phyloP scores from a whole-genome alignment of 768 basidiomycete genomes.

The Suillus sp. region DNA sequence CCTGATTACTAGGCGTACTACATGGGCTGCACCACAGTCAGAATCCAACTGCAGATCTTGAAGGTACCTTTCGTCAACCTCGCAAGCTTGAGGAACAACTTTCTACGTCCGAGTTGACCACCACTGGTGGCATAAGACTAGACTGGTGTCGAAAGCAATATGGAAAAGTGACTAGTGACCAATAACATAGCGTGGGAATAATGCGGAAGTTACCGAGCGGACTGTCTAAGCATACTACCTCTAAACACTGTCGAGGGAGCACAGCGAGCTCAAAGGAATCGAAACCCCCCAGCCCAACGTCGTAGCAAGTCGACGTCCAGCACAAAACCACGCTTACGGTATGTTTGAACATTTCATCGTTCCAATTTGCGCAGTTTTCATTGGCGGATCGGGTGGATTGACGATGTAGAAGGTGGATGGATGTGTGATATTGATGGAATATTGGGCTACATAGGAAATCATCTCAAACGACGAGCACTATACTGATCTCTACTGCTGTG shows the following conservation, averaged over 20 bases:
- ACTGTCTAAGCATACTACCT: constrained; percentile 15
- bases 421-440: constrained; percentile 36
- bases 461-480: constrained; percentile 20
- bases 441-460: constrained; percentile 19
- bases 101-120: background rate
- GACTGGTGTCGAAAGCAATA: background rate
- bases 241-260: constrained; percentile 14
- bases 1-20: background rate
- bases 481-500: background rate
- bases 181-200: constrained; percentile 23
- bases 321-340: constrained; percentile 43
- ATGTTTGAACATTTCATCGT: constrained; percentile 28
- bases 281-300: constrained; percentile 38
- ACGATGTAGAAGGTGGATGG: constrained; percentile 35
- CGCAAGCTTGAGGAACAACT: background rate
- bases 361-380: constrained; percentile 15
- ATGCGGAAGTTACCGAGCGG: constrained; percentile 26
- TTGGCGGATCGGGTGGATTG: constrained; percentile 29
- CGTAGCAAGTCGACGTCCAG: constrained; percentile 42
- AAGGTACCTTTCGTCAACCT: background rate
- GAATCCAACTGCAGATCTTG: background rate
- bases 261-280: constrained; percentile 26
- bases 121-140: background rate
- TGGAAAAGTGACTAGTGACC: background rate
- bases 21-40: background rate